phyloP scores from a whole-genome alignment of 345 rosid genomes.

The Sisymbrium irio region DNA sequence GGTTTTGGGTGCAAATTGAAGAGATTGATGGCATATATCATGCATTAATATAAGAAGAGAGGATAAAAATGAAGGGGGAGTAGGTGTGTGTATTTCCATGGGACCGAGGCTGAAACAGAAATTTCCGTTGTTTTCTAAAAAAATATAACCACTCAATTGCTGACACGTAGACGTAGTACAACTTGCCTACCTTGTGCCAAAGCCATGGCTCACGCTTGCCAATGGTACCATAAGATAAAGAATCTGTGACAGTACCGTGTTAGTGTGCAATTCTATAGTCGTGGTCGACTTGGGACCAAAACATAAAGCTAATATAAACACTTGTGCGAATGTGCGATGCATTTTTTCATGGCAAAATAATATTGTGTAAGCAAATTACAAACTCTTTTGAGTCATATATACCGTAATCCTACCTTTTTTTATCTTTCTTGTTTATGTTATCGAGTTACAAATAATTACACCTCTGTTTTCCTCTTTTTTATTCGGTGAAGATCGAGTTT shows the following conservation, averaged over 20 bases:
- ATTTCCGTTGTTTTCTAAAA: neutral
- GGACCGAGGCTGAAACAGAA: slow-evolving; percentile 1
- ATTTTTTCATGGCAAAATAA: too few relatives aligned
- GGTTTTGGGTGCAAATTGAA: neutral
- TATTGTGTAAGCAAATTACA: too few relatives aligned
- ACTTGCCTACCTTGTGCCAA: neutral
- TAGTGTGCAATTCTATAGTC: neutral
- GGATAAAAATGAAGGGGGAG: slow-evolving; percentile 24
- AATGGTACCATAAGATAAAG: neutral
- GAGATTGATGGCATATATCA: neutral
- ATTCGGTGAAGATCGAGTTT: neutral
- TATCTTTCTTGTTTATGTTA: too few relatives aligned
- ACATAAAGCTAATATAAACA: neutral
- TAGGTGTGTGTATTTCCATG: slow-evolving; percentile 13
- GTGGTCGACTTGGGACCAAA: neutral
- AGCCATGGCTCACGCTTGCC: neutral
- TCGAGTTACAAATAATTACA: too few relatives aligned
- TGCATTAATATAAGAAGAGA: neutral
- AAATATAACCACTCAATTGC: neutral
- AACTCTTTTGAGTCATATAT: too few relatives aligned
- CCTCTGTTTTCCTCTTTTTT: neutral
- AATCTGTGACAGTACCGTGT: neutral
- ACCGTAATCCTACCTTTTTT: too few relatives aligned
- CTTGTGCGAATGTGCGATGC: too few relatives aligned
- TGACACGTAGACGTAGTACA: neutral